phyloP scores from a whole-genome alignment of 164 flowering plant genomes.

The Tetrastigma voinierianum region DNA sequence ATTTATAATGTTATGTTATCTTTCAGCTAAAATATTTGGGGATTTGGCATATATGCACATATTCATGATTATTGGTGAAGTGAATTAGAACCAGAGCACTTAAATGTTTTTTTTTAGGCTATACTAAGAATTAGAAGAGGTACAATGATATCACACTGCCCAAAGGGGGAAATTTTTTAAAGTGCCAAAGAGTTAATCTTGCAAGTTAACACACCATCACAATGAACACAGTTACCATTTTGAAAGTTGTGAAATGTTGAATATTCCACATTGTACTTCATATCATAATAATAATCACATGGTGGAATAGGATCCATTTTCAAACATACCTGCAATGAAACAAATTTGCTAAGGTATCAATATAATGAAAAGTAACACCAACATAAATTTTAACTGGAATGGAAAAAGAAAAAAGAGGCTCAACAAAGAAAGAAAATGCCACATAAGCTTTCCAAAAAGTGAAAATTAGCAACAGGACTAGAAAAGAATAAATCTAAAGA shows the following conservation, averaged over 20 bases:
- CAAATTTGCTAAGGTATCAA: neutral
- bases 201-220: neutral
- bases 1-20: no score
- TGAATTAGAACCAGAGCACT: no score
- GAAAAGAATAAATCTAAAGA: neutral
- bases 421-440: neutral
- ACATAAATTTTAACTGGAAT: neutral
- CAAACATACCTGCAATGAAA: conserved; percentile 38
- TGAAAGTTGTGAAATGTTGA: conserved; percentile 62
- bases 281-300: conserved; percentile 78
- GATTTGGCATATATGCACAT: no score
- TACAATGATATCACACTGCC: no score
- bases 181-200: no score
- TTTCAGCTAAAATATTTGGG: no score
- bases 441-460: neutral
- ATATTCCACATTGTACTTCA: conserved; percentile 85
- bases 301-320: conserved; percentile 35
- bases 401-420: neutral
- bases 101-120: neutral
- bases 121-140: neutral
- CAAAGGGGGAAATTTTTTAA: no score
- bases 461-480: neutral
- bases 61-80: no score
- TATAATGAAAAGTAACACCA: neutral
- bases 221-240: conserved; percentile 36